Conservation (phyloP, 257 asterid species). For the Catharanthus roseus region DNA sequence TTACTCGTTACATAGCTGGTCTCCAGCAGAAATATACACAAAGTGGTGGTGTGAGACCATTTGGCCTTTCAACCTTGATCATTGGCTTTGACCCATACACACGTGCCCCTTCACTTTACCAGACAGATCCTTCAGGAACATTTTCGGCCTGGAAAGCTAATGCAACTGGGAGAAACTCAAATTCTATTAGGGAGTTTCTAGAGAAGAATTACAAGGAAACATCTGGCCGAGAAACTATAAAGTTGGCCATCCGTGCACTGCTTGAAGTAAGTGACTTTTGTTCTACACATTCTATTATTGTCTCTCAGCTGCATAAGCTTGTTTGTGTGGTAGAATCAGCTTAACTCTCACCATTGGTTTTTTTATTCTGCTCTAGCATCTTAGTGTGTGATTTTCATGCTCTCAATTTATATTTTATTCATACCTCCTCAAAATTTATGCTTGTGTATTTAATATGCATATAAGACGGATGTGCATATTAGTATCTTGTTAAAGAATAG, state of each 20-base stretch:
- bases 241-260: slow-evolving; percentile 94
- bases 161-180: slow-evolving; percentile 96
- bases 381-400: background rate
- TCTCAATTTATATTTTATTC: background rate
- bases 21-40: slow-evolving; percentile 99
- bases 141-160: slow-evolving; percentile 99
- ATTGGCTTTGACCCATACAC: slow-evolving; percentile 98
- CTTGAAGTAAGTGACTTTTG: slow-evolving; percentile 62
- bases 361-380: background rate
- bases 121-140: slow-evolving; percentile 98
- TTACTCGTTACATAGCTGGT: slow-evolving; percentile 96
- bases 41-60: slow-evolving; percentile 99
- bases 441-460: too few relatives aligned
- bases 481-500: background rate
- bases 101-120: slow-evolving; percentile 77
- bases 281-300: background rate
- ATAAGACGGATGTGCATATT: background rate
- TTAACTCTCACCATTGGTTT: background rate
- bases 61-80: slow-evolving; percentile 96
- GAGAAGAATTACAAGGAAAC: slow-evolving; percentile 98
- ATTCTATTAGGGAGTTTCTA: slow-evolving; percentile 83
- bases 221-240: slow-evolving; percentile 89
- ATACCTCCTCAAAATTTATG: background rate
- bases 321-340: too few relatives aligned
- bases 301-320: background rate